Conservation (phyloP, 768 basidiomycete species). For the Amanita subjunquillea region DNA sequence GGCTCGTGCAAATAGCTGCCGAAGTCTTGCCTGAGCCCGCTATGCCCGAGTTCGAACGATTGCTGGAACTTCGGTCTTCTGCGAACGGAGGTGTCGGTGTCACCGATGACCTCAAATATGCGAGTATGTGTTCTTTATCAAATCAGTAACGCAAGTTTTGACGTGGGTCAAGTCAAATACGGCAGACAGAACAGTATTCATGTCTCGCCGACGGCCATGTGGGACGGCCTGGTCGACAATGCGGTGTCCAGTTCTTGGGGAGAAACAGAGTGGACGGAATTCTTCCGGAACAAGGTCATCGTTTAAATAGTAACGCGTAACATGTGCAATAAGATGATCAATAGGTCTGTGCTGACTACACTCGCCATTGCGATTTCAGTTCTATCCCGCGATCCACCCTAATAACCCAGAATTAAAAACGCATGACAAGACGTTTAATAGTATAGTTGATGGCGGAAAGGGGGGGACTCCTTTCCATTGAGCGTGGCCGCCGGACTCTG, state of each 20-base stretch:
- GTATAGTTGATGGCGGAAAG: not conserved
- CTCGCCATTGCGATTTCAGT: not conserved
- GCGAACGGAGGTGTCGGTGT: constrained; percentile 78
- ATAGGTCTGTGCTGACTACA: not conserved
- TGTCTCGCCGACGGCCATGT: constrained; percentile 76
- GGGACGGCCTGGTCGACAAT: constrained; percentile 64
- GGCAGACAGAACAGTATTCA: constrained; percentile 88
- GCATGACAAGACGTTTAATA: not conserved
- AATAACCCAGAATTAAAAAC: not conserved
- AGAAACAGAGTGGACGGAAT: constrained; percentile 71
- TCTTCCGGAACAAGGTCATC: constrained; percentile 48
- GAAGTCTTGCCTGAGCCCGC: constrained; percentile 40
- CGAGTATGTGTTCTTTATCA: constrained; percentile 38
- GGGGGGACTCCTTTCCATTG: not conserved
- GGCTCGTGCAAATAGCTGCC: constrained; percentile 51
- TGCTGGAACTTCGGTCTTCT: constrained; percentile 47
- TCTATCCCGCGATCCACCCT: not conserved
- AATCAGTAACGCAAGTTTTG: not conserved
- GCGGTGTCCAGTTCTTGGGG: constrained; percentile 80
- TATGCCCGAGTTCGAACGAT: constrained; percentile 45
- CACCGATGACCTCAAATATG: constrained; percentile 83
- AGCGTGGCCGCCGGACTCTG: not conserved
- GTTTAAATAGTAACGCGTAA: constrained; percentile 6
- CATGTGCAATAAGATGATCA: not conserved
- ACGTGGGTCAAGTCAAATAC: constrained; percentile 59